Conservation (phyloP, 1,139 yeast species). For the Saccharomyces hybrid region DNA sequence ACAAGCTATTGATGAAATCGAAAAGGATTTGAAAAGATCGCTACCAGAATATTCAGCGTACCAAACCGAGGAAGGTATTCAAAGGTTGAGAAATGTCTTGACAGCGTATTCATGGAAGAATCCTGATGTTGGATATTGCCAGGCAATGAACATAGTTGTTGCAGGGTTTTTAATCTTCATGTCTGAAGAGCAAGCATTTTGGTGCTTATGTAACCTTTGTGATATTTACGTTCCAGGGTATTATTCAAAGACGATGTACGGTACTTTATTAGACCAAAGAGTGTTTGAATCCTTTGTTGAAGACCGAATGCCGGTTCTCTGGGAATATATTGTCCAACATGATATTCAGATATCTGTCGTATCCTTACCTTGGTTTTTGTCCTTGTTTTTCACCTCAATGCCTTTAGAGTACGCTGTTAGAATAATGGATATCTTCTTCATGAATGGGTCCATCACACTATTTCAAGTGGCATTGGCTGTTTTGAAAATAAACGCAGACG, state of each 20-base stretch:
- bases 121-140: constrained; percentile 96
- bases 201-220: constrained; percentile 81
- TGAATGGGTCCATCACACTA: constrained; percentile 81
- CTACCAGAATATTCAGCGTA: constrained; percentile 95
- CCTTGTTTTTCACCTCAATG: constrained; percentile 85
- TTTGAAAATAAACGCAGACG: constrained; percentile 78
- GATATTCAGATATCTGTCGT: constrained; percentile 94
- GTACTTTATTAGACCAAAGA: constrained; percentile 85
- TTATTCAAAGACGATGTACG: constrained; percentile 96
- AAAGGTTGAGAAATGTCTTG: constrained; percentile 73
- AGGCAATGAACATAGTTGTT: constrained; percentile 96
- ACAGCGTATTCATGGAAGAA: constrained; percentile 95
- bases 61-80: constrained; percentile 78
- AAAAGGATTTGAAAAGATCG: constrained; percentile 88
- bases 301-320: constrained; percentile 79
- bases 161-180: constrained; percentile 89
- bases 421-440: constrained; percentile 81
- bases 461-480: constrained; percentile 93
- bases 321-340: constrained; percentile 68
- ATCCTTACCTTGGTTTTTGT: constrained; percentile 92
- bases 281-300: constrained; percentile 88
- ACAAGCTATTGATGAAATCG: constrained; percentile 90
- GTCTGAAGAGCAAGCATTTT: constrained; percentile 96
- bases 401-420: constrained; percentile 90
- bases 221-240: constrained; percentile 89